These are phyloP conservation scores for Nicotiana undulata DNA, from an alignment of 257 asterid species.

Conservation along the genomic window DNA sequence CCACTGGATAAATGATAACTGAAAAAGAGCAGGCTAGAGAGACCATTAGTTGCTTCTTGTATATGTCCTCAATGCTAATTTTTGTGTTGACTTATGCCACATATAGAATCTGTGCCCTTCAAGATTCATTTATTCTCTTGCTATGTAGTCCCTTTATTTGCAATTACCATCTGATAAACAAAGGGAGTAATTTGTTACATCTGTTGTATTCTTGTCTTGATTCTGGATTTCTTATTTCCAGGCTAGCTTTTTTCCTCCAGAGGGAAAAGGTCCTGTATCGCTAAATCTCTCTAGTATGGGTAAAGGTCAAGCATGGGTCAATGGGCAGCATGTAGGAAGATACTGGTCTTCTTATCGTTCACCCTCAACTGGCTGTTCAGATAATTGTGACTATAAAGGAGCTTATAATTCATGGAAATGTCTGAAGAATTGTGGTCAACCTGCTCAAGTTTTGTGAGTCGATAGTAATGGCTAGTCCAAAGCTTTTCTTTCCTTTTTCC, in stretches of 20 bases:
- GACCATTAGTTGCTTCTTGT: background rate
- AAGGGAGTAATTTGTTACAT: background rate
- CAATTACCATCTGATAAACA: background rate
- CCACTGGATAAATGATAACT: background rate
- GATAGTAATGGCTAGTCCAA: background rate
- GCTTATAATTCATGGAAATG: slow-evolving; percentile 54
- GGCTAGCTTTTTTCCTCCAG: slow-evolving; percentile 51
- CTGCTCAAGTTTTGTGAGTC: slow-evolving; percentile 70
- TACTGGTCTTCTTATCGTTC: slow-evolving; percentile 77
- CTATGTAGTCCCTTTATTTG: background rate
- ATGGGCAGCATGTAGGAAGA: slow-evolving; percentile 57
- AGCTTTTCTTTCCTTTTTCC: background rate
- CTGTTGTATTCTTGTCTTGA: slow-evolving; percentile 7
- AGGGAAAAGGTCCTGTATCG: slow-evolving; percentile 50
- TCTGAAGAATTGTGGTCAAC: slow-evolving; percentile 65
- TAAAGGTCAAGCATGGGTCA: slow-evolving; percentile 75
- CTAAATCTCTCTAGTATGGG: slow-evolving; percentile 69
- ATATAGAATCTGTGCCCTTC: background rate
- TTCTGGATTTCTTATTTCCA: slow-evolving; percentile 15
- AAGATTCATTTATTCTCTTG: background rate
- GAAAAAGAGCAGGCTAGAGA: background rate
- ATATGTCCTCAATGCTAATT: background rate
- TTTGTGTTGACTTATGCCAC: background rate
- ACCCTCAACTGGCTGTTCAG: slow-evolving; percentile 60
- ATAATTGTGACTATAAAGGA: slow-evolving; percentile 70